These are phyloP conservation scores for Cladosporium sp. DNA, from an alignment of 2,329 filamentous ascomycete species.

Conservation along the genomic window DNA sequence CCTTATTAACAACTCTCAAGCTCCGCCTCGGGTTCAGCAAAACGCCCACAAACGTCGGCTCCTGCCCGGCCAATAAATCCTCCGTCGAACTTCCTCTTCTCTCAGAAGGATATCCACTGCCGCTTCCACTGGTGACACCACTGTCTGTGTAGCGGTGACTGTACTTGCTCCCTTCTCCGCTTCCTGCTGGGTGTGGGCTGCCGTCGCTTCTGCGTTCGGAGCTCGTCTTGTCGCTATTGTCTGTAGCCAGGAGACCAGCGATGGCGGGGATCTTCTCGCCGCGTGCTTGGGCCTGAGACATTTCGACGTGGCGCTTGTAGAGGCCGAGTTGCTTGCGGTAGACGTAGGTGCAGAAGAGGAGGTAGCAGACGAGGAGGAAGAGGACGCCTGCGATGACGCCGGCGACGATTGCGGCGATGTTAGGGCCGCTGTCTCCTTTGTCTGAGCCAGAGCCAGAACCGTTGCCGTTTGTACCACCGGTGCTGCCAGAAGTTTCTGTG, in stretches of 20 bases:
- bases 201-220: conserved; percentile 23
- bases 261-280: conserved; percentile 39
- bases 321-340: conserved; percentile 70
- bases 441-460: conserved; percentile 32
- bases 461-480: conserved; percentile 48
- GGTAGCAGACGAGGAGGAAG: conserved; percentile 61
- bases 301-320: conserved; percentile 69
- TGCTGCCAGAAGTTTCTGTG: conserved; percentile 41
- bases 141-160: conserved; percentile 24
- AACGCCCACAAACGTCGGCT: conserved; percentile 69
- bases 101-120: conserved; percentile 29
- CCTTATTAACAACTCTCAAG: conserved; percentile 66
- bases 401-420: conserved; percentile 57
- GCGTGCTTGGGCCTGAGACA: conserved; percentile 59
- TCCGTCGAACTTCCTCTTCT: conserved; percentile 48
- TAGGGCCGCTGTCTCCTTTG: conserved; percentile 37
- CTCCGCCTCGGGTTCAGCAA: conserved; percentile 68
- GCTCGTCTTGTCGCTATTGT: conserved; percentile 27
- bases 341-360: conserved; percentile 71
- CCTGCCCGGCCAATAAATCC: conserved; percentile 61
- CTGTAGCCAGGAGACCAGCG: conserved; percentile 31
- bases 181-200: conserved; percentile 25
- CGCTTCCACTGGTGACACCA: conserved; percentile 29
- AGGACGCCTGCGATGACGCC: conserved; percentile 66
- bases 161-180: conserved; percentile 28